These are phyloP conservation scores for Zalerion maritima DNA, from an alignment of 495 filamentous ascomycete species.

Conservation along the genomic window DNA sequence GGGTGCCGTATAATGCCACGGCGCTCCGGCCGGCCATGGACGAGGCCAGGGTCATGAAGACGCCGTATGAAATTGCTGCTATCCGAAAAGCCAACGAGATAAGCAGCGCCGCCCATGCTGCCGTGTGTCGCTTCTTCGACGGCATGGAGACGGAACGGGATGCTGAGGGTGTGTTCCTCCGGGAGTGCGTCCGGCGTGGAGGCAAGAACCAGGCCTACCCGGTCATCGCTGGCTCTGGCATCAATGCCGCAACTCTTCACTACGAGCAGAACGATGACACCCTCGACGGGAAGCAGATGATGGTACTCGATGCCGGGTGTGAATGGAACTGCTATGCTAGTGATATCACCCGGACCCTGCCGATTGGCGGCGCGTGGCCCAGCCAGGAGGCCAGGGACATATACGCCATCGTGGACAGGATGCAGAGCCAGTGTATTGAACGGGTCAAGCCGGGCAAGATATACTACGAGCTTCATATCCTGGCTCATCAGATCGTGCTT, in stretches of 20 bases:
- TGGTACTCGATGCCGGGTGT: slow-evolving; percentile 73
- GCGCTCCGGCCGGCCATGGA: slow-evolving; percentile 53
- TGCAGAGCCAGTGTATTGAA: slow-evolving; percentile 68
- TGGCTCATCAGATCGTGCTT: slow-evolving; percentile 59
- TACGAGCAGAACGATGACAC: slow-evolving; percentile 65
- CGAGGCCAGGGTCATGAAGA: slow-evolving; percentile 60
- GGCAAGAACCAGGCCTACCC: slow-evolving; percentile 72
- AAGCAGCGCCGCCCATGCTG: slow-evolving; percentile 56
- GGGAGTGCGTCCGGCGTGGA: slow-evolving; percentile 51
- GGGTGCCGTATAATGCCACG: slow-evolving; percentile 22
- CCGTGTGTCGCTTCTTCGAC: slow-evolving; percentile 45
- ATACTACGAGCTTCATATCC: slow-evolving; percentile 52
- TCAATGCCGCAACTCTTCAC: slow-evolving; percentile 71
- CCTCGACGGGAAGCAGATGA: slow-evolving; percentile 48
- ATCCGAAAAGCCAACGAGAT: slow-evolving; percentile 68
- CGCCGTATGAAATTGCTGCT: slow-evolving; percentile 61
- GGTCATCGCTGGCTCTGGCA: slow-evolving; percentile 68
- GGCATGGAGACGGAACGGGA: slow-evolving; percentile 62
- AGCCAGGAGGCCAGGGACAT: slow-evolving; percentile 51
- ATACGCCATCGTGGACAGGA: slow-evolving; percentile 61
- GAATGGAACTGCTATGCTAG: slow-evolving; percentile 83
- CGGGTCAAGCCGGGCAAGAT: slow-evolving; percentile 47
- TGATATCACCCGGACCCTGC: slow-evolving; percentile 81
- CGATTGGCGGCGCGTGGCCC: slow-evolving; percentile 34
- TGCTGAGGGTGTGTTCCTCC: slow-evolving; percentile 60